These are phyloP conservation scores for Dioscorea dumetorum DNA, from an alignment of 106 monocot species.

Conservation along the genomic window DNA sequence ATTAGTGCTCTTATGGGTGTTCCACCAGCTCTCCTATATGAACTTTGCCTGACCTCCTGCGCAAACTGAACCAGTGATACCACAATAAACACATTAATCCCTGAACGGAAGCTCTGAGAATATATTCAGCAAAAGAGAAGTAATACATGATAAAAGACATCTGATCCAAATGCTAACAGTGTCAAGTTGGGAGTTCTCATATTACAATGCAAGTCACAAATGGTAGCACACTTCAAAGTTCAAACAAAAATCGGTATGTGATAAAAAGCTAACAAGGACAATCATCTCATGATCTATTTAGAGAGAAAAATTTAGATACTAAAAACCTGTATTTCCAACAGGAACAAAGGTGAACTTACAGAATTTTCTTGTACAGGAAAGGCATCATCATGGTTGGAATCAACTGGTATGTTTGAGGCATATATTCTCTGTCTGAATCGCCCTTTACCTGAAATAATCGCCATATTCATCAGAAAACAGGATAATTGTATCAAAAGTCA, in stretches of 20 bases:
- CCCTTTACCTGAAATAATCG: not conserved
- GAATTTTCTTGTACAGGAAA: constrained; percentile 7
- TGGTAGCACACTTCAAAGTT: too few species aligned
- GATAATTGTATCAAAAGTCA: not conserved
- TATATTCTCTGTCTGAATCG: constrained; percentile 6
- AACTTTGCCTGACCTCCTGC: constrained; percentile 2
- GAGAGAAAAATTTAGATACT: too few species aligned
- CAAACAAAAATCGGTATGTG: too few species aligned
- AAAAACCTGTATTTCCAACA: not conserved
- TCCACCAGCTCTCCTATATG: constrained; percentile 11
- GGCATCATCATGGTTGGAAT: not conserved
- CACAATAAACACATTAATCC: not conserved
- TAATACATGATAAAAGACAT: too few species aligned
- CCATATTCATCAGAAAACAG: not conserved
- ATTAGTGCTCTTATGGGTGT: constrained; percentile 20
- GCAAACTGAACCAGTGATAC: constrained; percentile 3
- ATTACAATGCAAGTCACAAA: too few species aligned
- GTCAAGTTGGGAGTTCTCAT: too few species aligned
- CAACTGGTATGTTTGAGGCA: not conserved
- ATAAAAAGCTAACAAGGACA: too few species aligned
- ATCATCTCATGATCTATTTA: too few species aligned
- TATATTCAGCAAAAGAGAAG: too few species aligned
- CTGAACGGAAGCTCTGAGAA: not conserved
- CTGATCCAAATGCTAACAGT: too few species aligned
- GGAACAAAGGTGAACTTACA: not conserved